Evolutionary conservation across 192 early-diverging fungal species (phyloP), one percentile per base, ranked within the genome.

Genomic region (Umbelopsis ramanniana): DNA sequence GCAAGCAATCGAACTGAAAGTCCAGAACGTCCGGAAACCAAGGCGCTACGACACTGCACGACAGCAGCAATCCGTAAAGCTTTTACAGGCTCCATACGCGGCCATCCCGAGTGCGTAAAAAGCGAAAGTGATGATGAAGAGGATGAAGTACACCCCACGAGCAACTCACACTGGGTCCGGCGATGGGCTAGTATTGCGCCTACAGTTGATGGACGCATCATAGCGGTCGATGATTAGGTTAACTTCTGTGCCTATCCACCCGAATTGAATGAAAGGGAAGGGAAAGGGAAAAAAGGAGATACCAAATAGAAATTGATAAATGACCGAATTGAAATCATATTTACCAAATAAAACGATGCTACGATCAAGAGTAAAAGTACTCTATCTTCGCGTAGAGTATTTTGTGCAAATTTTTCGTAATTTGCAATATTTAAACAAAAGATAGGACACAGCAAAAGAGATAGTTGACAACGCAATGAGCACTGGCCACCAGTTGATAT

Each of bases 171-270:
- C 2, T 78, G 86, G 72, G 22, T 88, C 7, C 78, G 81, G n/a
- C 73, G 73, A 53, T 90, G 87, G 87, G 87, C 86, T 11, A 85
- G 82, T 54, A 79, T 90, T 19, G 75, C 81, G 33, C 88, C 88
- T 6, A 53, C 72, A 17, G 71, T 83, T 22, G 87, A 88, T 37
- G 88, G 84, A 26, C 81, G 88, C 35, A 90, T 90, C 66, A 63
- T 71, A 37, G 33, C 8, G 15, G 33, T 63, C 8, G 57, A 63
- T 37, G 33, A 63, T n/a, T 63, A 35, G 33, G 35, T 12, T 15
- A 23, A 23, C 40, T 46, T 1, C 3, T 29, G 29, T 29, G 29
- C 29, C 29, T 29, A 29, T 29, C 29, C 1, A 29, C 29, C 29
- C 3, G 3, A 29, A 29, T 29, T 29, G 29, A 29, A 29, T 29